These are phyloP conservation scores for Diaporthe sp. DNA, from an alignment of 2,329 filamentous ascomycete genomes.

Conservation along the genomic window DNA sequence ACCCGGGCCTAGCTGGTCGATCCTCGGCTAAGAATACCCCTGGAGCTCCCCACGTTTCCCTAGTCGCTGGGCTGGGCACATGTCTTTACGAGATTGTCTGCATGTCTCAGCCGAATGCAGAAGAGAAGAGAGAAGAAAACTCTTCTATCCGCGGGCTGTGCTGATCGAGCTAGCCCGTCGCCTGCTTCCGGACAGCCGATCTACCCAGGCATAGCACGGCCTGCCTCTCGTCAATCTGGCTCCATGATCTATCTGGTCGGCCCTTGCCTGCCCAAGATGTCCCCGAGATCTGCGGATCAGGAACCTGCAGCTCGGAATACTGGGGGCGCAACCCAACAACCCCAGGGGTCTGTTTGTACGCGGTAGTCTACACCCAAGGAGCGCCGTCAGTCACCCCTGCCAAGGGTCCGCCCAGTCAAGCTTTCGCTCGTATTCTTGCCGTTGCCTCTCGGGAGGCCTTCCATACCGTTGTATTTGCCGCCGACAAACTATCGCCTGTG, in stretches of 20 bases:
- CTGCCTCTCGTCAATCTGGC: conserved; percentile 29
- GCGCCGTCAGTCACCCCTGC: conserved; percentile 5
- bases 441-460: conserved; percentile 28
- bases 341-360: conserved; percentile 12
- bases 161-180: conserved; percentile 22
- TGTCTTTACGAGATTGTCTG: conserved; percentile 32
- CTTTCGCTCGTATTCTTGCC: conserved; percentile 23
- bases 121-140: not conserved
- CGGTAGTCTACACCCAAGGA: not conserved
- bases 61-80: conserved; percentile 28
- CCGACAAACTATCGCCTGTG: not conserved
- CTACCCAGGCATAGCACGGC: conserved; percentile 24
- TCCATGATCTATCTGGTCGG: conserved; percentile 16
- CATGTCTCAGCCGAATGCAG: conserved; percentile 27
- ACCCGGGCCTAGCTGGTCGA: conserved; percentile 32
- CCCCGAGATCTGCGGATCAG: conserved; percentile 33
- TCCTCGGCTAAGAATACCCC: conserved; percentile 37
- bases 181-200: conserved; percentile 26
- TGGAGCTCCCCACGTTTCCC: conserved; percentile 36
- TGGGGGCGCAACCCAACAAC: not conserved
- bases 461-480: not conserved
- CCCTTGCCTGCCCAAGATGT: conserved; percentile 27
- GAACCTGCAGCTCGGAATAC: conserved; percentile 26
- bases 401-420: conserved; percentile 22
- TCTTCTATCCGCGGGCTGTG: conserved; percentile 20